Conservation (phyloP, 2,329 filamentous ascomycete genomes). For the Gaeumannomyces sp. region DNA sequence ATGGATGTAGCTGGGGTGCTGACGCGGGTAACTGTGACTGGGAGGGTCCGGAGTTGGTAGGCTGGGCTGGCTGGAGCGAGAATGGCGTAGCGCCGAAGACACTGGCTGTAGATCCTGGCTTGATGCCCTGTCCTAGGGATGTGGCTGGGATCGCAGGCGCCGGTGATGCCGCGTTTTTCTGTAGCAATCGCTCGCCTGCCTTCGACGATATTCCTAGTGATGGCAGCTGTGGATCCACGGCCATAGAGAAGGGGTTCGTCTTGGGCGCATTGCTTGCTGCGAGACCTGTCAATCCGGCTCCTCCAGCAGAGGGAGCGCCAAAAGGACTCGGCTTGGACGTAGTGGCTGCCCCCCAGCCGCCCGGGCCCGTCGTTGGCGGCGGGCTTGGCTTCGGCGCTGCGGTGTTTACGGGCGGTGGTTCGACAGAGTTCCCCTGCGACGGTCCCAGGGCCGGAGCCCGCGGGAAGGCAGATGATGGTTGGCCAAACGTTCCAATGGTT, state of each 20-base stretch:
- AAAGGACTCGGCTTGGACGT: background rate
- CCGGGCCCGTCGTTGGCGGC: too few relatives aligned
- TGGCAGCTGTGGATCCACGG: too few relatives aligned
- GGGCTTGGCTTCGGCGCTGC: background rate
- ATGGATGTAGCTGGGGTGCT: background rate
- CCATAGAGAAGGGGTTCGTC: background rate
- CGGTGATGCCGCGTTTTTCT: background rate
- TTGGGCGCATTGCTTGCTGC: background rate
- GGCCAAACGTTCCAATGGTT: background rate
- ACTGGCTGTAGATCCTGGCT: too few relatives aligned
- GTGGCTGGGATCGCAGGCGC: background rate
- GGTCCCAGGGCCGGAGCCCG: background rate
- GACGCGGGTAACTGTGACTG: too few relatives aligned
- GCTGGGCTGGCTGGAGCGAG: background rate
- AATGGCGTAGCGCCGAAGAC: background rate
- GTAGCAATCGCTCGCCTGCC: too few relatives aligned
- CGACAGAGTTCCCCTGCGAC: constrained; percentile 4
- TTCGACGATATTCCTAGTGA: too few relatives aligned
- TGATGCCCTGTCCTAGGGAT: background rate
- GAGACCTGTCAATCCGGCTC: too few relatives aligned
- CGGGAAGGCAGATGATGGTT: background rate
- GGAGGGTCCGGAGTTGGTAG: background rate
- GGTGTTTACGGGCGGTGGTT: background rate
- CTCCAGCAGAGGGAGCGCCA: too few relatives aligned
- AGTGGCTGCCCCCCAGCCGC: background rate